A percentile compares a stretch with the other conserved stretches of the same genome.
phyloP scores from a whole-genome alignment of 1,284 basidiomycete genomes.

The Ustilago tritici region DNA sequence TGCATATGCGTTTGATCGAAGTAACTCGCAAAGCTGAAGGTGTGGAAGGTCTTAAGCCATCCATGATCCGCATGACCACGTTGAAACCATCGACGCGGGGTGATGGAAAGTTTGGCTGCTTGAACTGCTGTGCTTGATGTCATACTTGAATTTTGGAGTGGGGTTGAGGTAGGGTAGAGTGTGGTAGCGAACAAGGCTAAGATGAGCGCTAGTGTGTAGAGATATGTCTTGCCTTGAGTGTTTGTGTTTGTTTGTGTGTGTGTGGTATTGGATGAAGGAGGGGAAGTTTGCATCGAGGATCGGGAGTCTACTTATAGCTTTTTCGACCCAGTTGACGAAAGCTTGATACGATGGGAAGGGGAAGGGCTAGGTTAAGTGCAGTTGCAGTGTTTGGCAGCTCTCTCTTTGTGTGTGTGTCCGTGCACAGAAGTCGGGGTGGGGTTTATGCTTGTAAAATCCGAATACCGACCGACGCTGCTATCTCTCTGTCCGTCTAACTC shows the following conservation, averaged over 20 bases:
- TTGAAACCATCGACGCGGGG: constrained; percentile 38
- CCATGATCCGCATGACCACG: constrained; percentile 76
- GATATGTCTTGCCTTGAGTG: neutral
- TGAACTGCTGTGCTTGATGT: constrained; percentile 16
- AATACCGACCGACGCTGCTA: neutral
- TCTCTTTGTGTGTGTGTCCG: neutral
- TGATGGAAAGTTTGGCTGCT: constrained; percentile 32
- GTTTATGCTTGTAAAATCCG: neutral
- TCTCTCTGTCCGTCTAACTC: no score
- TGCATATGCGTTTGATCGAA: constrained; percentile 74
- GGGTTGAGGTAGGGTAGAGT: constrained; percentile 6
- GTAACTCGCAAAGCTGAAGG: constrained; percentile 80
- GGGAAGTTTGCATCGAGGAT: constrained; percentile 1
- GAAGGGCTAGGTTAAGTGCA: no score
- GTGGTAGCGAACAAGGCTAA: constrained; percentile 1
- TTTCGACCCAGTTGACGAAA: neutral
- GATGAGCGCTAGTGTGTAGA: neutral
- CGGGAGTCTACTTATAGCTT: neutral
- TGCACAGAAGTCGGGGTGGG: neutral
- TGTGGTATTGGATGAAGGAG: neutral
- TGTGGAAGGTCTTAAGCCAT: constrained; percentile 78
- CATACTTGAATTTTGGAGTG: constrained; percentile 7
- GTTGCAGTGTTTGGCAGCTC: neutral
- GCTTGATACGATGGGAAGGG: neutral
- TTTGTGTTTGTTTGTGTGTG: neutral